Evolutionary conservation across 2,329 filamentous ascomycete species (phyloP).

Genomic region (Sporothrix protearum): DNA sequence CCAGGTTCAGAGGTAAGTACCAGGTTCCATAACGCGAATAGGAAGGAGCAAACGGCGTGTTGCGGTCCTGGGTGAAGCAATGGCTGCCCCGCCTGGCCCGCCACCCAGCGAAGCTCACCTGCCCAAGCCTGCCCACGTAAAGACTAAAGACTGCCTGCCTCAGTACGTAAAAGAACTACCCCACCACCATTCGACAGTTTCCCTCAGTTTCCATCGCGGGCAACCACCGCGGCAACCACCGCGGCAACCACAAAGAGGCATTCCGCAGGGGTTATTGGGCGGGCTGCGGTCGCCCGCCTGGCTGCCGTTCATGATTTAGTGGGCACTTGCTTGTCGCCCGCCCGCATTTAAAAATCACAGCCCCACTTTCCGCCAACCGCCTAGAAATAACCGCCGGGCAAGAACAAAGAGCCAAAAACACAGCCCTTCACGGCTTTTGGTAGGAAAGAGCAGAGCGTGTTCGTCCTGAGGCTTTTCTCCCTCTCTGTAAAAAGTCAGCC

Average conservation of each 20-base stretch:
- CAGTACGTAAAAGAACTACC: conserved; percentile 11
- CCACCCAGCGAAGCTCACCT: not conserved
- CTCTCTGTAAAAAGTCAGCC: not conserved
- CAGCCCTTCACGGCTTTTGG: not conserved
- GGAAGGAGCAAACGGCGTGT: not conserved
- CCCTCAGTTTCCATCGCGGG: conserved; percentile 21
- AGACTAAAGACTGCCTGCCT: too few species aligned
- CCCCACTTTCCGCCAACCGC: not conserved
- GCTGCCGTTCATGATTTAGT: conserved; percentile 20
- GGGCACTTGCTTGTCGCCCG: conserved; percentile 5
- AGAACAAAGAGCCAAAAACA: not conserved
- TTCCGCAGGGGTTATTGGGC: not conserved
- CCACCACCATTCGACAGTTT: conserved; percentile 5
- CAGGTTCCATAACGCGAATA: not conserved
- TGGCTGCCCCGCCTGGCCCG: not conserved
- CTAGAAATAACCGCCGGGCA: not conserved
- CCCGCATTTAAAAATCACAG: not conserved
- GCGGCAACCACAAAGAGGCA: conserved; percentile 1
- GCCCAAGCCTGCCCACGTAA: too few species aligned
- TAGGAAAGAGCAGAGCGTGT: not conserved
- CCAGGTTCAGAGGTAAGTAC: not conserved
- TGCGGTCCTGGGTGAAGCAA: not conserved
- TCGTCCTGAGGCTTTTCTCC: not conserved
- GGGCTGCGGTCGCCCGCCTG: not conserved
- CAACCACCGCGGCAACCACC: not conserved